Evolutionary conservation across 208 protist genomes (phyloP).

Genomic region (Leishmania major): DNA sequence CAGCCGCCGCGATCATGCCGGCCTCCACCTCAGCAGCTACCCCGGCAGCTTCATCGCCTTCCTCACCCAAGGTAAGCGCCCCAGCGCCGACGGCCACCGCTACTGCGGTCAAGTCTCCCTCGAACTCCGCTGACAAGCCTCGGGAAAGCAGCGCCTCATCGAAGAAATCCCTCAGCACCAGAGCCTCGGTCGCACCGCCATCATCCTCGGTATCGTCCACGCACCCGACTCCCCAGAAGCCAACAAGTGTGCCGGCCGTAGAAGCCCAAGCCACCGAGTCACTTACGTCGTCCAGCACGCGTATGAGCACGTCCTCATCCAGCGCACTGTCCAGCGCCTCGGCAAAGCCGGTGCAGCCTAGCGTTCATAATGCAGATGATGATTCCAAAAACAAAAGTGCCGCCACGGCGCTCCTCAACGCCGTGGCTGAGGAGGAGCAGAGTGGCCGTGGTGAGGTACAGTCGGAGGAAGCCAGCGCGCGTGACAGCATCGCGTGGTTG

Average conservation of each 20-base stretch:
- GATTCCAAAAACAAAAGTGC: neutral
- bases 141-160: constrained; percentile 6
- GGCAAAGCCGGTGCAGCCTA: neutral
- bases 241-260: neutral
- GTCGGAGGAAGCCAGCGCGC: constrained; percentile 31
- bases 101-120: neutral
- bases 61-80: neutral
- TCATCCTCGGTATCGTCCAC: neutral
- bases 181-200: neutral
- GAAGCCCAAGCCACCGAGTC: neutral
- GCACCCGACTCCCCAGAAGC: neutral
- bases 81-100: neutral
- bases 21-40: neutral
- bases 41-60: neutral
- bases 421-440: neutral
- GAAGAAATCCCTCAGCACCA: neutral
- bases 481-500: constrained; percentile 62
- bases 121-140: neutral
- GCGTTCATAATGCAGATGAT: neutral
- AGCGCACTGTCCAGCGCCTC: neutral
- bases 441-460: constrained; percentile 5
- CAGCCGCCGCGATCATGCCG: neutral
- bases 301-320: neutral
- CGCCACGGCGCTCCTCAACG: neutral
- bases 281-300: neutral